phyloP scores from a whole-genome alignment of 2,329 filamentous ascomycete species.

The Falciphora oryzae region DNA sequence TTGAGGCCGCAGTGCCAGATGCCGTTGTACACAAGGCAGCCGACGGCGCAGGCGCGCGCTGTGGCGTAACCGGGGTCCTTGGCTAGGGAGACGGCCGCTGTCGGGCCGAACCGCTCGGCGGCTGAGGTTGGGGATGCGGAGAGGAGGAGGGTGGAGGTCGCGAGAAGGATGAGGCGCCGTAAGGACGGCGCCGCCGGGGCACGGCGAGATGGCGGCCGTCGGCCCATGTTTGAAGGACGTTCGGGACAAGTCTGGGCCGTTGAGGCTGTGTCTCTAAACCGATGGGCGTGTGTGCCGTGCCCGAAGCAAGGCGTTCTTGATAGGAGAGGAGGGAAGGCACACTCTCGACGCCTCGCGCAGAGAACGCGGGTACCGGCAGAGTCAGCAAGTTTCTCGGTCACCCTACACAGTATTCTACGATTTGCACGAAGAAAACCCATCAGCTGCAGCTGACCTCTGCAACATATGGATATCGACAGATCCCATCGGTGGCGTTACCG shows the following conservation, averaged over 20 bases:
- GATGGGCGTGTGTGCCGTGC: too few species aligned
- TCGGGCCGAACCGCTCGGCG: not conserved
- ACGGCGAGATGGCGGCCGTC: not conserved
- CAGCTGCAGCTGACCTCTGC: too few species aligned
- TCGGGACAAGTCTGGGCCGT: too few species aligned
- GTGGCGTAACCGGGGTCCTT: slow-evolving; percentile 14
- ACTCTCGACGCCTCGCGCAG: too few species aligned
- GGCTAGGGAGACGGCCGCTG: slow-evolving; percentile 12
- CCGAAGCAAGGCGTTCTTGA: too few species aligned
- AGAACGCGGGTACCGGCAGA: too few species aligned
- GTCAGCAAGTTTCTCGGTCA: too few species aligned
- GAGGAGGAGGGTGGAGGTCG: not conserved
- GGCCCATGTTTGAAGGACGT: not conserved
- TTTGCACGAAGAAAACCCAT: too few species aligned
- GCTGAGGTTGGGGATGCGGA: slow-evolving; percentile 6
- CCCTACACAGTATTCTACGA: too few species aligned
- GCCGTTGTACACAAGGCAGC: slow-evolving; percentile 21
- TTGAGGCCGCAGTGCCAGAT: slow-evolving; percentile 14
- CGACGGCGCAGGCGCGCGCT: slow-evolving; percentile 19
- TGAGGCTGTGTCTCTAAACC: too few species aligned
- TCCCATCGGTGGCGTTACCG: not conserved
- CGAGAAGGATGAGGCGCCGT: not conserved
- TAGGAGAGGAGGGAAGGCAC: too few species aligned
- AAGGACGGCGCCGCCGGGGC: not conserved
- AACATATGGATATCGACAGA: too few species aligned